A percentile compares a stretch with the other conserved stretches of the same genome.
These are phyloP conservation scores for Candolleomyces efflorescens DNA, from an alignment of 768 basidiomycete species.

Conservation along the genomic window DNA sequence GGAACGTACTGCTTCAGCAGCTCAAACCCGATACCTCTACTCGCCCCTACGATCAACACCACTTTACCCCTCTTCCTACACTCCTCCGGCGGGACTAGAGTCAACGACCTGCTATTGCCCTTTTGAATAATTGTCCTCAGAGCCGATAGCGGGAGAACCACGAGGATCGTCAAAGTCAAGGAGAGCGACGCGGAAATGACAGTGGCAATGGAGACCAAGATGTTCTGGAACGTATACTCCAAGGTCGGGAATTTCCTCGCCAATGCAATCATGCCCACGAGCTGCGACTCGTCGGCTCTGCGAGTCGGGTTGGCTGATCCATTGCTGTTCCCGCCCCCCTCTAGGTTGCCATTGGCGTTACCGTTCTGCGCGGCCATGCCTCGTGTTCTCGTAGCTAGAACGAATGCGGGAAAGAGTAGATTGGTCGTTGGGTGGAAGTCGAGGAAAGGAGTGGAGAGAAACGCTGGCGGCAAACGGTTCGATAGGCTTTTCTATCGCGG, in stretches of 20 bases:
- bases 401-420: too few relatives aligned
- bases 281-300: too few relatives aligned
- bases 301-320: too few relatives aligned
- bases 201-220: slow-evolving; percentile 19
- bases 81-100: neutral
- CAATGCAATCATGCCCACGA: too few relatives aligned
- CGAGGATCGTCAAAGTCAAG: slow-evolving; percentile 17
- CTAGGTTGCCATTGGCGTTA: too few relatives aligned
- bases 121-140: slow-evolving; percentile 10
- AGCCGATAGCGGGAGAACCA: slow-evolving; percentile 19
- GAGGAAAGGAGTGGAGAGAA: too few relatives aligned
- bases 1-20: slow-evolving; percentile 24
- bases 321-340: too few relatives aligned
- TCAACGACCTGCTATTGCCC: neutral
- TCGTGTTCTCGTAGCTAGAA: too few relatives aligned
- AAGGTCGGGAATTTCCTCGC: slow-evolving; percentile 14
- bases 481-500: too few relatives aligned
- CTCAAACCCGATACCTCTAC: slow-evolving; percentile 21
- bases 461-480: too few relatives aligned
- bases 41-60: slow-evolving; percentile 24
- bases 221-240: slow-evolving; percentile 22
- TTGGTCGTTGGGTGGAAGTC: too few relatives aligned
- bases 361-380: too few relatives aligned
- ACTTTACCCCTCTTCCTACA: slow-evolving; percentile 16
- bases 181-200: slow-evolving; percentile 13